Evolutionary conservation across 306 rosid genomes (phyloP).

Genomic region (Potentilla sterilis): DNA sequence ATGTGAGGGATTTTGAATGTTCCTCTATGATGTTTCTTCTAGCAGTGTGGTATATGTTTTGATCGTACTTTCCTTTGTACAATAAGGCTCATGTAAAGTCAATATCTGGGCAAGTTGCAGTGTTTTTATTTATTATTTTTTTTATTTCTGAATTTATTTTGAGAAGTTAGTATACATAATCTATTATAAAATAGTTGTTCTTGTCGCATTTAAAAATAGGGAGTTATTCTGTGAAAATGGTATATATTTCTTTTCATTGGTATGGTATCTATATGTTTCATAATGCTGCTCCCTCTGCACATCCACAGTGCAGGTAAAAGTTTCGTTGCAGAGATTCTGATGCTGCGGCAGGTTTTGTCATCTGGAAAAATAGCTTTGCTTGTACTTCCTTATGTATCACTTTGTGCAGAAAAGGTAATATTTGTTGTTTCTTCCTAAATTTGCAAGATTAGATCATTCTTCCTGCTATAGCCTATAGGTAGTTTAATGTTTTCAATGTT

Average conservation of each 20-base stretch:
- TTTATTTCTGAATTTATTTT: background rate
- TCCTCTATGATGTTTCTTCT: background rate
- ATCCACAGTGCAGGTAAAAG: slow-evolving; percentile 93
- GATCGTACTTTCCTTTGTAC: background rate
- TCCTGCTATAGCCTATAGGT: slow-evolving; percentile 1
- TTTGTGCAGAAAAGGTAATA: slow-evolving; percentile 93
- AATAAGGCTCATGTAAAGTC: background rate
- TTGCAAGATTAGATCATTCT: slow-evolving; percentile 22
- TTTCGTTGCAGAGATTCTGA: slow-evolving; percentile 94
- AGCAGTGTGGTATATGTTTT: background rate
- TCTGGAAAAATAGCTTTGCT: slow-evolving; percentile 88
- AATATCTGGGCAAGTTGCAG: background rate
- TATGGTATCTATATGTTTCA: slow-evolving; percentile 18
- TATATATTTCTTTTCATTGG: background rate
- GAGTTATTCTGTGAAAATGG: background rate
- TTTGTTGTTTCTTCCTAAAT: slow-evolving; percentile 3
- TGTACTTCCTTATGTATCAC: slow-evolving; percentile 96
- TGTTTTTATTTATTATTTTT: background rate
- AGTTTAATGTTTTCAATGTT: slow-evolving; percentile 16
- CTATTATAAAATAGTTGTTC: background rate
- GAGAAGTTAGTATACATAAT: background rate
- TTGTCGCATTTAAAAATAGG: background rate
- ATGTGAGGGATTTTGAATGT: background rate
- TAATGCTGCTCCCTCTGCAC: slow-evolving; percentile 35
- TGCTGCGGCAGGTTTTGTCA: slow-evolving; percentile 72